These are phyloP conservation scores for Aureobasidium zeae DNA, from an alignment of 2,329 filamentous ascomycete genomes.

Conservation along the genomic window DNA sequence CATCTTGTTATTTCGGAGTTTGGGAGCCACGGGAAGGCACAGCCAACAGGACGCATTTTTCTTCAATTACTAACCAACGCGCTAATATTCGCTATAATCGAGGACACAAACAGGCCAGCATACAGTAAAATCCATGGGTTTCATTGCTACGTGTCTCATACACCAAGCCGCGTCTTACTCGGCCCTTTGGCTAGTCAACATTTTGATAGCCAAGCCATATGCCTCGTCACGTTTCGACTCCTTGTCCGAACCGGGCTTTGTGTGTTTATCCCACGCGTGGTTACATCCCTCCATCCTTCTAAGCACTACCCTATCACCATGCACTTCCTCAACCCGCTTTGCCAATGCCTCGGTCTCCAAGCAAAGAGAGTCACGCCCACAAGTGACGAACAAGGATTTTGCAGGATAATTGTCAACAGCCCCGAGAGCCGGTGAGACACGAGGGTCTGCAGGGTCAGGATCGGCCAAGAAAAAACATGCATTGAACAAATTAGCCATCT, in stretches of 20 bases:
- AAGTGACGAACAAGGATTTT: constrained; percentile 28
- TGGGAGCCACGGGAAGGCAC: too few relatives aligned
- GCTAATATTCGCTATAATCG: too few relatives aligned
- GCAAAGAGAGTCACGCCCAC: constrained; percentile 30
- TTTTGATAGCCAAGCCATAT: constrained; percentile 26
- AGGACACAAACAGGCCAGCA: too few relatives aligned
- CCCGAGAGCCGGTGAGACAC: constrained; percentile 30
- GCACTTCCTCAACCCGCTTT: constrained; percentile 20
- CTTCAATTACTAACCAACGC: background rate
- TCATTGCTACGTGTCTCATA: too few relatives aligned
- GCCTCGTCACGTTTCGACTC: constrained; percentile 24
- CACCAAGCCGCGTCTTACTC: too few relatives aligned
- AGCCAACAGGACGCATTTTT: too few relatives aligned
- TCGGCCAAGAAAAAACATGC: constrained; percentile 26
- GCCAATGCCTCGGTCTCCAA: constrained; percentile 31
- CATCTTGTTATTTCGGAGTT: too few relatives aligned
- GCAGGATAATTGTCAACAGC: constrained; percentile 22
- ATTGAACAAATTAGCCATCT: constrained; percentile 24
- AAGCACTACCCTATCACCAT: constrained; percentile 21
- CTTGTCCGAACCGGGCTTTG: constrained; percentile 24
- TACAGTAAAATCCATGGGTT: too few relatives aligned
- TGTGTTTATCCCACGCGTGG: constrained; percentile 34
- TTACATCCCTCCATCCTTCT: constrained; percentile 26
- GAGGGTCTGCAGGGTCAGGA: constrained; percentile 26
- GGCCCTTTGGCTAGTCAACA: too few relatives aligned